phyloP scores from a whole-genome alignment of 2,329 filamentous ascomycete genomes.

The Fusarium kyushuense region DNA sequence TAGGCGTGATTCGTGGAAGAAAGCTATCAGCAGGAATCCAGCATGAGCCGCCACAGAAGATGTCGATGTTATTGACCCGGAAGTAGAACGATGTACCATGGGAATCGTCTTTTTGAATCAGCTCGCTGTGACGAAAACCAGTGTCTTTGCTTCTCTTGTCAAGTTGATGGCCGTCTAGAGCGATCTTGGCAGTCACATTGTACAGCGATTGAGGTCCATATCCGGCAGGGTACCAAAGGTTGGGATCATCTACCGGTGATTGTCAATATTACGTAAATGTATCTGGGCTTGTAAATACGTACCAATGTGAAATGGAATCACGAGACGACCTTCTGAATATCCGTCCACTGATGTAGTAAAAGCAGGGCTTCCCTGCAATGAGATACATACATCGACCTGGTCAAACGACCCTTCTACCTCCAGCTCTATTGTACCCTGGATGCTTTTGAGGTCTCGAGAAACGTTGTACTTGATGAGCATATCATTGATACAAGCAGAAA shows the following conservation, averaged over 20 bases:
- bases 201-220: constrained; percentile 9
- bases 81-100: constrained; percentile 81
- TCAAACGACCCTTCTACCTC: neutral
- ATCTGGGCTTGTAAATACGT: too few relatives aligned
- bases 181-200: neutral
- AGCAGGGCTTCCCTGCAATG: neutral
- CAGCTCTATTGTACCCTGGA: neutral
- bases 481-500: neutral
- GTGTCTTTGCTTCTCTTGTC: neutral
- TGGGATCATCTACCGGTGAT: neutral
- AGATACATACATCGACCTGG: neutral
- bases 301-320: neutral
- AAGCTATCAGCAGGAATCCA: constrained; percentile 86
- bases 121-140: constrained; percentile 5
- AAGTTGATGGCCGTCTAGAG: constrained; percentile 14
- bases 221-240: constrained; percentile 8
- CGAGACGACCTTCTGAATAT: neutral
- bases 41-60: constrained; percentile 81
- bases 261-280: neutral
- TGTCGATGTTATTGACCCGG: constrained; percentile 74
- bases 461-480: neutral
- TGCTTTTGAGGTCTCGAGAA: neutral
- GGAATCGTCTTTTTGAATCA: constrained; percentile 58
- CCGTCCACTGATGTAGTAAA: neutral
- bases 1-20: constrained; percentile 63